Base-by-base conservation (phyloP, 495 filamentous ascomycete species). In the Aspergillus biplanus region DNA sequence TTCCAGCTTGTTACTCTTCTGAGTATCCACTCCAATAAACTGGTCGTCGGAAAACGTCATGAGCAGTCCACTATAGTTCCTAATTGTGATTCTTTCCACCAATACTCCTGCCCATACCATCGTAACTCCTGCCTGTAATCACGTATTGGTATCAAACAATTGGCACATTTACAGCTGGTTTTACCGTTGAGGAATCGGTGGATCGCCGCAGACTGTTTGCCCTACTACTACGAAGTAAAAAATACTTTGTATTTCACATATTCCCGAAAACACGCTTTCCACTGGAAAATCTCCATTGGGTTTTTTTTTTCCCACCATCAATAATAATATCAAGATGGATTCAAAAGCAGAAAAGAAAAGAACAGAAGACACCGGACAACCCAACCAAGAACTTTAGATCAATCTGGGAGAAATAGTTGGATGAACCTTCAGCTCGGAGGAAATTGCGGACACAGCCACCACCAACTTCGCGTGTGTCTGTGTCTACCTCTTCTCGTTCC, bases 91-190 rank as follows among this genome's bases (percentile, higher is more conserved):
- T 15, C 39, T 11, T 44, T 44, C 39, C 39, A 44, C 39, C 39
- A 44, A 44, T 44, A 44, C 39, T 13, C 39, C 39, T 44, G 11
- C 39, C 13, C 27, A 33, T 34, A 54, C 52, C 52, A 59, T 33
- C 13, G 15, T 16, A 9, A 8, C n/a, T 31, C 27, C 21, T 6
- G n/a, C 21, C 53, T 48, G 54, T 52, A 53, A 35, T 46, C 33
- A 44, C n/a, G 59, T 63, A 63, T 47, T 21, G 13, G 62, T 64
- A 64, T 52, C 9, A 31, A 54, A 64, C 56, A 37, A 8, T 53
- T 49, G 55, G 62, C 62, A 37, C 56, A 48, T 64, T 62, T 64
- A 52, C 37, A 27, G 35, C 50, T 63, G 48, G 53, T 53, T 57
- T 58, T 63, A 63, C 61, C 54, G 56, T 44, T 47, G 11, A 39